These are phyloP conservation scores for Adansonia gregorii DNA, from an alignment of 441 rosid species.

Conservation along the genomic window DNA sequence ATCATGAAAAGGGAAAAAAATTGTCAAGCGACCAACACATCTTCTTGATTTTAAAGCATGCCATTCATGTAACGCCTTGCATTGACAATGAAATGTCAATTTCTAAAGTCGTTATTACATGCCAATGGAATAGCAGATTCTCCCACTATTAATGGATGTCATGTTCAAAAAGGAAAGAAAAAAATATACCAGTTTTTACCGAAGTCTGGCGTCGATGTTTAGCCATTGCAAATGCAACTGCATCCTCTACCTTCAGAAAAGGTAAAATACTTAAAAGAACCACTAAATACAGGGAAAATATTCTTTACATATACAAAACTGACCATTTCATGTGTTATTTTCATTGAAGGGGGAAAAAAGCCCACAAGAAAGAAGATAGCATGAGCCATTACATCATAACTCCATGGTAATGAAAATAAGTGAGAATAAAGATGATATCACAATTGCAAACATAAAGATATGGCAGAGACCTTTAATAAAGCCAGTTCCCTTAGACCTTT, in stretches of 20 bases:
- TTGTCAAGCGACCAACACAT: conserved; percentile 14
- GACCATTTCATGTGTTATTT: not conserved
- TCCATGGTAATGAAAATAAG: not conserved
- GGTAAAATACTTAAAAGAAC: conserved; percentile 16
- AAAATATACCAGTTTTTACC: conserved; percentile 47
- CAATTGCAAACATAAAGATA: conserved; percentile 27
- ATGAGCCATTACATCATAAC: conserved; percentile 3
- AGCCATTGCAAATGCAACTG: conserved; percentile 79
- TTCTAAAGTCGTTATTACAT: not conserved
- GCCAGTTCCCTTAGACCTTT: conserved; percentile 87
- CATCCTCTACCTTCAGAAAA: conserved; percentile 74
- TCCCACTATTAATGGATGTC: not conserved
- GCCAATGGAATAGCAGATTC: conserved; percentile 2
- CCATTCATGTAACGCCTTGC: not conserved
- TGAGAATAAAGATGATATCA: conserved; percentile 17
- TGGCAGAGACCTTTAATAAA: conserved; percentile 62
- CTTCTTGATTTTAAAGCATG: conserved; percentile 9
- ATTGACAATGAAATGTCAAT: conserved; percentile 10
- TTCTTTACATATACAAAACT: conserved; percentile 3
- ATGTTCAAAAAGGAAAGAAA: not conserved
- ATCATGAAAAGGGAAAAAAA: conserved; percentile 15
- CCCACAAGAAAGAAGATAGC: not conserved
- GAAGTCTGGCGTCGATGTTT: conserved; percentile 50
- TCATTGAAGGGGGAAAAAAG: not conserved
- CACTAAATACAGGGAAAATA: not conserved